Evolutionary conservation across 495 filamentous ascomycete genomes (phyloP), one percentile per base, ranked within the genome.

Genomic region (Oleoguttula mirabilis): DNA sequence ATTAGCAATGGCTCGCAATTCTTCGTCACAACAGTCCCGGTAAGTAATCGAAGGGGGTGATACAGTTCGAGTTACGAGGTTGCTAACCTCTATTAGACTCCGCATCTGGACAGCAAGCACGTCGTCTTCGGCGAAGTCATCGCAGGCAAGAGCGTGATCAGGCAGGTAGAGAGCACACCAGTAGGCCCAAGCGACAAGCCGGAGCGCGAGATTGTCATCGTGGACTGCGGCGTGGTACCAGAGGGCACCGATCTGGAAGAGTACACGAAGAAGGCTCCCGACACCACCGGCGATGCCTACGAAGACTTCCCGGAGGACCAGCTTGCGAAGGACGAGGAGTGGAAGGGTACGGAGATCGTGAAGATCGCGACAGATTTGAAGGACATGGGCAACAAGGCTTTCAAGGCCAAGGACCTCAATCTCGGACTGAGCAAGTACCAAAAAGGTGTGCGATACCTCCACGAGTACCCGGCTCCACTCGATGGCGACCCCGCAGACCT

Each of bases 1-100:
- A n/a, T n/a, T n/a, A n/a, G n/a, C n/a, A 99, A 99, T 60, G 90
- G 90, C 48, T 86, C 80, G 32, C 90, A 99, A 61, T 99, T 99
- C 76, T 99, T 99, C 71, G 66, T 96, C 45, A 99, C 90, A 24
- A 96, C 92, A 17, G 83, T 93, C 33, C 69, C 75, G 7, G n/a
- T n/a, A n/a, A n/a, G n/a, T n/a, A n/a, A n/a, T n/a, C n/a, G n/a
- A n/a, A n/a, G n/a, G n/a, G n/a, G n/a, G n/a, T n/a, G n/a, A n/a
- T n/a, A n/a, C n/a, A n/a, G n/a, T n/a, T n/a, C n/a, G n/a, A n/a
- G n/a, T n/a, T n/a, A n/a, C n/a, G n/a, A n/a, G n/a, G n/a, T n/a
- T n/a, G n/a, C n/a, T n/a, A n/a, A n/a, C n/a, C n/a, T n/a, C n/a
- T n/a, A n/a, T n/a, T n/a, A n/a, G n/a, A 99, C 90, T 1, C 86